Base-by-base conservation (phyloP, 495 filamentous ascomycete species). In the Staphylotrichum tortipilum region DNA sequence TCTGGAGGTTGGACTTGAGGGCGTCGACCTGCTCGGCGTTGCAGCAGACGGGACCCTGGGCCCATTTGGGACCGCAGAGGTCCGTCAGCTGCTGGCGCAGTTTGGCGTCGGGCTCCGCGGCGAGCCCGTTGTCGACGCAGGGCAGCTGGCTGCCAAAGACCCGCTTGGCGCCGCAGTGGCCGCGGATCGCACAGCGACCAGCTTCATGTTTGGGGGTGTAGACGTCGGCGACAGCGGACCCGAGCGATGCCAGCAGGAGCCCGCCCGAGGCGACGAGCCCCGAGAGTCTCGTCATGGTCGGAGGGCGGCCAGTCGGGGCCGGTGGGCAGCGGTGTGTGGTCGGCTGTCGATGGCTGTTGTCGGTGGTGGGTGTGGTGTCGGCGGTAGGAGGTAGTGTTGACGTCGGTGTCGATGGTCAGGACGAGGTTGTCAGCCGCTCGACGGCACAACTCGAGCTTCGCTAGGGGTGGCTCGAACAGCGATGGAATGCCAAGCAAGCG, bases 121-220 rank as follows among this genome's bases (percentile, higher is more conserved):
- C 94, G 33, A 81, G 73, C 17, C 73, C 89, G 66, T 98, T 98
- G 68, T 97, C 92, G n/a, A 89, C 80, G 60, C 89, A 97, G 7
- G 92, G 92, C 46, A 98, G 74, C 58, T 94, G 78, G 40, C 81
- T 78, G 15, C 88, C 88, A 61, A 95, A 96, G 57, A 91, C 81
- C 34, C 82, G 83, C 66, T 92, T 81, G 62, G 85, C 88, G 6
- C 91, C 92, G 61, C 92, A 98, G 52, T 94, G 80, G 5, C 89
- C 90, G 22, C 90, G 81, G 44, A 98, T 83, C 0, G 92, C 87
- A 69, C 92, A 98, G 54, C 92, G 80, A 11, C 92, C 94, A 41
- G 80, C 72, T 70, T 95, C 89, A 57, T 96, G 94, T 56, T 82
- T 85, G 24, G 74, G 71, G 0, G 77, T 78, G 42, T 67, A 74